Evolutionary conservation across 257 asterid species (phyloP), one percentile per base, ranked within the genome.

Genomic region (Lantana camara): DNA sequence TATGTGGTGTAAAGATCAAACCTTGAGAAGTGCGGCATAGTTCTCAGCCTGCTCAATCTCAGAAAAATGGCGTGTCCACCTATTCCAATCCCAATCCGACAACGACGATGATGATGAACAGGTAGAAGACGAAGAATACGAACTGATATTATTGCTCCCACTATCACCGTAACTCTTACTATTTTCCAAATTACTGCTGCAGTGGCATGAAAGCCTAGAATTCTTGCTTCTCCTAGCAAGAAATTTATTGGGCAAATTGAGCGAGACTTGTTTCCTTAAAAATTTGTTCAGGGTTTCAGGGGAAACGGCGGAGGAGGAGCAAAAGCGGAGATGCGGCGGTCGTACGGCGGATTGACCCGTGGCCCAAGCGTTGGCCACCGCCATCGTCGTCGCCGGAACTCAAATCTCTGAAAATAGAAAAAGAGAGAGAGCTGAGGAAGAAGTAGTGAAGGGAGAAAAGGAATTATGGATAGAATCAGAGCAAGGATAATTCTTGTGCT

Each of bases 1-100:
- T 42, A 63, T 30, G 38, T n/a, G 1, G 37, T 4, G 22, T 32
- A 29, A 55, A 16, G 29, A 56, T 14, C 54, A 20, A 68, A 92
- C 98, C 97, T 90, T 90, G 22, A 93, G 80, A 40, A 87, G 67
- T 68, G 97, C 90, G 32, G 90, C 79, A 69, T 81, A 81, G 76
- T 81, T 89, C 75, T 91, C 96, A 15, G 89, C 90, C 83, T 84
- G 96, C 65, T 91, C 97, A 73, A 86, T 86, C 75, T 86, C 98
- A 22, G 91, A 73, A 70, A 91, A 89, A 83, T 91, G 81, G 66
- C 91, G 87, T 15, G 81, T 83, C 98, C 98, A 91, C 66, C 81
- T 72, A 61, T 78, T 86, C 98, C 98, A 90, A 80, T 93, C 94
- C 98, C 97, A 93, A 57, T 79, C 93, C 3, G 76, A 73, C 23